phyloP scores from a whole-genome alignment of 31 red algal genomes.

The Porphyra umbilicalis region DNA sequence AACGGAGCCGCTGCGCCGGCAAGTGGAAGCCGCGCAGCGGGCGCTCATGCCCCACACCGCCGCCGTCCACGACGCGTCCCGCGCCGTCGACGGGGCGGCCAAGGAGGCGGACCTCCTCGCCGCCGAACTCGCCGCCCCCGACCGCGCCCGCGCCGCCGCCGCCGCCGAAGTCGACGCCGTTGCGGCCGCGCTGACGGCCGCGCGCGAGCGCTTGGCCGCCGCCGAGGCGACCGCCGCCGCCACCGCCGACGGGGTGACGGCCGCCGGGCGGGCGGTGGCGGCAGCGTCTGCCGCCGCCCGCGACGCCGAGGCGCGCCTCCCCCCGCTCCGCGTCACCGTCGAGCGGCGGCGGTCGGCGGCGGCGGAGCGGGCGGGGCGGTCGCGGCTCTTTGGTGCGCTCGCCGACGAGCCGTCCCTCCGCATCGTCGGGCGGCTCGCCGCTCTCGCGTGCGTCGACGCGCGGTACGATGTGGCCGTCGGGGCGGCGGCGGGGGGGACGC shows the following conservation, averaged over 20 bases:
- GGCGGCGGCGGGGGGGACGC: constrained; percentile 52
- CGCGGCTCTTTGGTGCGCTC: neutral
- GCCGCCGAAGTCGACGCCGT: neutral
- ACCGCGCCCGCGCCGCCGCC: neutral
- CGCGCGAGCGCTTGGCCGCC: neutral
- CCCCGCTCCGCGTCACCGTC: neutral
- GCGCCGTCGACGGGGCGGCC: neutral
- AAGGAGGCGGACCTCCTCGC: neutral
- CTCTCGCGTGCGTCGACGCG: constrained; percentile 46
- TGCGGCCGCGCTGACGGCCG: neutral
- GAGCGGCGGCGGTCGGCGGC: neutral
- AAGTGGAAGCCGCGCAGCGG: constrained; percentile 7
- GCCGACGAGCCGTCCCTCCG: constrained; percentile 20
- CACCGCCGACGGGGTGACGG: neutral
- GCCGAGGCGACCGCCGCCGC: neutral
- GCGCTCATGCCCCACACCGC: neutral
- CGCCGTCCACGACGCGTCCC: neutral
- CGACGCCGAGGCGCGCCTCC: neutral
- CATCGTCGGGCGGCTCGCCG: constrained; percentile 70
- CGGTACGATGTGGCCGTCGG: constrained; percentile 46
- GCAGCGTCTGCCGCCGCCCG: neutral
- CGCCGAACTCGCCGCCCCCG: neutral
- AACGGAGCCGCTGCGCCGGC: constrained; percentile 5
- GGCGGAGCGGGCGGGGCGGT: neutral
- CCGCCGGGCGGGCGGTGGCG: neutral